phyloP scores from a whole-genome alignment of 2,329 filamentous ascomycete species.

The Diplodia corticola region DNA sequence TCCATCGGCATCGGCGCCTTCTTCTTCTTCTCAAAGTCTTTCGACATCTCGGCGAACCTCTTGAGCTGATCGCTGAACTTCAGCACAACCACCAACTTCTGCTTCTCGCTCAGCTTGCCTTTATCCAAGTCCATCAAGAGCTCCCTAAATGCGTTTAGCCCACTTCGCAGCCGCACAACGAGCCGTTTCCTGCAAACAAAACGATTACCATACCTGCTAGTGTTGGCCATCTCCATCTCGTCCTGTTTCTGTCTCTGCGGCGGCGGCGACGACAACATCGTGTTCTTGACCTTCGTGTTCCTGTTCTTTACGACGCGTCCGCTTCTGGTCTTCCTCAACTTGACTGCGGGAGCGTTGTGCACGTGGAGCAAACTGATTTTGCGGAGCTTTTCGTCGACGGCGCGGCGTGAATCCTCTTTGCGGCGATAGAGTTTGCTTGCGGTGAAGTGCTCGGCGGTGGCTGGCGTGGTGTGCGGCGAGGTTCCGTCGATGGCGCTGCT shows the following conservation, averaged over 20 bases:
- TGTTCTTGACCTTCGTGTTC: not conserved
- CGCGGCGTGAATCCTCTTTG: too few species aligned
- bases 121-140: not conserved
- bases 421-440: not conserved
- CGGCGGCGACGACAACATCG: too few species aligned
- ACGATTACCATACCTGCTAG: not conserved
- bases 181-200: not conserved
- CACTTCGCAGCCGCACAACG: not conserved
- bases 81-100: not conserved
- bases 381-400: not conserved
- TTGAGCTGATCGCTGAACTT: not conserved
- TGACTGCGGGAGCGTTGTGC: not conserved
- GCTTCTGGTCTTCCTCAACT: not conserved
- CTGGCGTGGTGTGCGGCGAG: not conserved
- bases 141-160: not conserved
- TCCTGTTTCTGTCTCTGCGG: not conserved
- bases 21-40: not conserved
- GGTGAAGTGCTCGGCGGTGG: too few species aligned
- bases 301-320: not conserved
- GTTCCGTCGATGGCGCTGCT: not conserved
- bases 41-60: not conserved
- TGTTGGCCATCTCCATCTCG: too few species aligned
- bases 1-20: not conserved
- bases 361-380: not conserved
- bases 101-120: not conserved